phyloP scores from a whole-genome alignment of 495 filamentous ascomycete species.

The Penicillium atrosanguineum region DNA sequence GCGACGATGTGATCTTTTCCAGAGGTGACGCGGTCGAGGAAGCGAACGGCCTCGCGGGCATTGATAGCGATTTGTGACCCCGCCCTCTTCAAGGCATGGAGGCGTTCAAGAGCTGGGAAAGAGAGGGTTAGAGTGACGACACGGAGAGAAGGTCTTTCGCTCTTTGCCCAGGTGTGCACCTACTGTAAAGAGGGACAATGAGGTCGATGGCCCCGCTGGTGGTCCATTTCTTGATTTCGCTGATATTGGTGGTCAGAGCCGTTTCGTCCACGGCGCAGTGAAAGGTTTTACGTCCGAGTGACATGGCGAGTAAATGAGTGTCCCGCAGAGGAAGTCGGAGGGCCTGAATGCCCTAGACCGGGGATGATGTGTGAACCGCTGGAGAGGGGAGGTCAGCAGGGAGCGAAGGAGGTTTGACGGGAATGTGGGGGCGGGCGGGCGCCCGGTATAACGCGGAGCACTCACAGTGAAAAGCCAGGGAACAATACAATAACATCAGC shows the following conservation, averaged over 20 bases:
- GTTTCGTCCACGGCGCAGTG: slow-evolving; percentile 76
- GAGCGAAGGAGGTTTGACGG: slow-evolving; percentile 34
- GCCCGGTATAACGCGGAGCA: slow-evolving; percentile 15
- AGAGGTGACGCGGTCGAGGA: slow-evolving; percentile 62
- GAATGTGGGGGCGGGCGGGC: slow-evolving; percentile 36
- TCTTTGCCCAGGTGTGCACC: slow-evolving; percentile 5
- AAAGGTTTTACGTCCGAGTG: slow-evolving; percentile 59
- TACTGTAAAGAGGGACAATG: slow-evolving; percentile 69
- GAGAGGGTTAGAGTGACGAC: slow-evolving; percentile 4
- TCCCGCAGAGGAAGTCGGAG: slow-evolving; percentile 6
- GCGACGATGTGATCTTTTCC: slow-evolving; percentile 49
- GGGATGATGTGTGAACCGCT: slow-evolving; percentile 30
- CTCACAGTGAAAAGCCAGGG: slow-evolving; percentile 37
- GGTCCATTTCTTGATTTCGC: slow-evolving; percentile 67
- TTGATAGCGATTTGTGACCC: slow-evolving; percentile 56
- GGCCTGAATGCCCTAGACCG: slow-evolving; percentile 31
- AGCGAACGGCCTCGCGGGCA: slow-evolving; percentile 61
- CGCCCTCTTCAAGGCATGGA: slow-evolving; percentile 56
- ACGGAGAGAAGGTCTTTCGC: not conserved
- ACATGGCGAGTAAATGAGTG: slow-evolving; percentile 31
- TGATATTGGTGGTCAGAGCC: slow-evolving; percentile 66
- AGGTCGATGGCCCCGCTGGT: slow-evolving; percentile 61
- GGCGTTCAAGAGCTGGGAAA: slow-evolving; percentile 53
- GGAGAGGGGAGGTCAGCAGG: slow-evolving; percentile 32
- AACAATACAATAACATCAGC: slow-evolving; percentile 33